These are phyloP conservation scores for Termitomyces sp. DNA, from an alignment of 768 basidiomycete genomes.

Conservation along the genomic window DNA sequence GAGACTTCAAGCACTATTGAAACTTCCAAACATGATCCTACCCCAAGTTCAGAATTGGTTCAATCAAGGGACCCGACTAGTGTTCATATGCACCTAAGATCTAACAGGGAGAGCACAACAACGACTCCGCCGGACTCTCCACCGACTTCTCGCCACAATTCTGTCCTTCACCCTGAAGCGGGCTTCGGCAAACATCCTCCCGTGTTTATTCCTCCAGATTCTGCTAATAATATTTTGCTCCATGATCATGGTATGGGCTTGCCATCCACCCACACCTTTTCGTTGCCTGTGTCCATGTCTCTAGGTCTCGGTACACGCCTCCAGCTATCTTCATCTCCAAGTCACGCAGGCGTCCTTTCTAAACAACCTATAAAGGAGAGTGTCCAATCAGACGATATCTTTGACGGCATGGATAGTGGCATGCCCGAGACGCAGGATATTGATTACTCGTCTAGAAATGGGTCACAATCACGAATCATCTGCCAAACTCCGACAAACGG, in stretches of 20 bases:
- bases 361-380: slow-evolving; percentile 53
- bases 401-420: slow-evolving; percentile 46
- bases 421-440: slow-evolving; percentile 57
- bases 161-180: slow-evolving; percentile 32
- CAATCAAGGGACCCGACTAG: slow-evolving; percentile 3
- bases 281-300: slow-evolving; percentile 38
- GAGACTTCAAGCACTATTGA: slow-evolving; percentile 21
- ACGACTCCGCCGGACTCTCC: slow-evolving; percentile 59
- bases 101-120: slow-evolving; percentile 32
- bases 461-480: slow-evolving; percentile 29
- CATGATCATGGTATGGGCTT: slow-evolving; percentile 30
- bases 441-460: slow-evolving; percentile 33
- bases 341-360: slow-evolving; percentile 27
- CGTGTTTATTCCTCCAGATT: slow-evolving; percentile 43
- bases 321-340: slow-evolving; percentile 25
- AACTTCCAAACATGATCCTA: slow-evolving; percentile 2
- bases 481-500: slow-evolving; percentile 36
- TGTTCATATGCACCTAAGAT: slow-evolving; percentile 2
- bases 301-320: slow-evolving; percentile 33
- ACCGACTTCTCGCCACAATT: slow-evolving; percentile 28
- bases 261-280: slow-evolving; percentile 30
- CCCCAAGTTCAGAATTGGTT: neutral
- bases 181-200: slow-evolving; percentile 58
- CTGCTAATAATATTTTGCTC: neutral
- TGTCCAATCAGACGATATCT: slow-evolving; percentile 42